Evolutionary conservation across 2,329 filamentous ascomycete genomes (phyloP), one percentile per base, ranked within the genome.

Genomic region (Rutstroemia sp.): DNA sequence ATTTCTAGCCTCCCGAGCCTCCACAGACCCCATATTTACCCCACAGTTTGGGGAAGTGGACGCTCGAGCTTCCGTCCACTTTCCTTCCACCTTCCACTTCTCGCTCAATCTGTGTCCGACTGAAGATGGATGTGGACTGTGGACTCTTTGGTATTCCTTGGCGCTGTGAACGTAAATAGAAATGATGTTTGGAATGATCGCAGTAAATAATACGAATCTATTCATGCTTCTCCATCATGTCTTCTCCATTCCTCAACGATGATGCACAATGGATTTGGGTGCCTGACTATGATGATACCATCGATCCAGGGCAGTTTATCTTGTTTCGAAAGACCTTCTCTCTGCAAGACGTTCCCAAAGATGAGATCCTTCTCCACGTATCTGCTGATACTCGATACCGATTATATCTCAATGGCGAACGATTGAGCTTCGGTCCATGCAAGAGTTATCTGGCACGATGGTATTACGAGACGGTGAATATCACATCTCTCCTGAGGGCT

Each of bases 351-450:
- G 5, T 12, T 5, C 47, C 17, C 16, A 2, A 30, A n/a, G 27
- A 38, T 19, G 30, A 48, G 23, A 50, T 19, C 4, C 10, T 27
- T 16, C 48, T 50, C 38, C 34, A 41, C 25, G 34, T 50, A 6
- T 50, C 34, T n/a, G 48, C 48, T 1, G 48, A 50, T 39, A 50
- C 34, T 50, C 19, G 34, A 19, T 50, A 50, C 21, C 48, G 48
- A 21, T 39, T 41, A n/a, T 50, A 38, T n/a, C 19, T 50, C 17
- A 50, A 50, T 4, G 48, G 48, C 4, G 38, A 50, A 50, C 48
- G 48, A n/a, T 19, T 50, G n/a, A 50, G 48, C 37, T 50, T 50
- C 9, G 49, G 49, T 6, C 49, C 49, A 12, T 50, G 48, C 48
- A 50, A 50, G 23, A 50, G 48, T 39, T 42, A 51, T 27, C 21